phyloP scores from a whole-genome alignment of 768 basidiomycete species.

The Leccinellum luteum region DNA sequence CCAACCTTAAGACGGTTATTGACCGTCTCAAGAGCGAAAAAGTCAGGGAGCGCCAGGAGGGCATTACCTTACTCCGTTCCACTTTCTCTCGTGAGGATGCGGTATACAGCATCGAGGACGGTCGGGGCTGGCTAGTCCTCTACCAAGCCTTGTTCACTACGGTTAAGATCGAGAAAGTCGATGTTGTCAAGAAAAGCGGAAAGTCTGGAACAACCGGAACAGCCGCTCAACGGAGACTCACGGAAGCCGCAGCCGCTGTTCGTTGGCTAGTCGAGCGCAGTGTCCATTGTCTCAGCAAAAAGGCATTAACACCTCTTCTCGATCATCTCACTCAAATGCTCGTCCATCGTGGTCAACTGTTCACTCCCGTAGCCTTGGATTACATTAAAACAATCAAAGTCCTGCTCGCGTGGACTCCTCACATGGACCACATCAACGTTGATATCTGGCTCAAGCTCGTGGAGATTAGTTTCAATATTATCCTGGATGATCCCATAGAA shows the following conservation, averaged over 20 bases:
- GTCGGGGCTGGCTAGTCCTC: slow-evolving; percentile 57
- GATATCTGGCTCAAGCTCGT: slow-evolving; percentile 66
- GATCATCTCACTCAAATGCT: slow-evolving; percentile 64
- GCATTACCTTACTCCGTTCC: slow-evolving; percentile 47
- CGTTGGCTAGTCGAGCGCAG: slow-evolving; percentile 72
- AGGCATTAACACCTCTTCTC: slow-evolving; percentile 54
- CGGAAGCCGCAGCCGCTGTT: slow-evolving; percentile 62
- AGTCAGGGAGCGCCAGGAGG: slow-evolving; percentile 69
- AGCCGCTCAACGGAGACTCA: slow-evolving; percentile 57
- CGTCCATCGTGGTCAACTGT: slow-evolving; percentile 49
- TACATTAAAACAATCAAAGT: slow-evolving; percentile 76
- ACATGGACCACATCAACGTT: slow-evolving; percentile 72
- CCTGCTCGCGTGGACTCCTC: slow-evolving; percentile 64
- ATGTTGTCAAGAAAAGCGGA: slow-evolving; percentile 39
- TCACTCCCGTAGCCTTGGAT: slow-evolving; percentile 67
- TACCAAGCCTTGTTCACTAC: slow-evolving; percentile 72
- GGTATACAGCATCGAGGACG: slow-evolving; percentile 38
- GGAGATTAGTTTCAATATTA: slow-evolving; percentile 71
- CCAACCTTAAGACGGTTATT: slow-evolving; percentile 47
- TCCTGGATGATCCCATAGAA: slow-evolving; percentile 59
- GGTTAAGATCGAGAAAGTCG: slow-evolving; percentile 60
- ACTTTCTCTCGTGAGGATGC: slow-evolving; percentile 50
- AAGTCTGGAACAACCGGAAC: slow-evolving; percentile 41
- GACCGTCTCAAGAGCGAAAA: slow-evolving; percentile 58
- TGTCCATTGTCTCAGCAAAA: slow-evolving; percentile 52